These are phyloP conservation scores for Haberlea rhodopensis DNA, from an alignment of 257 asterid species.

Conservation along the genomic window DNA sequence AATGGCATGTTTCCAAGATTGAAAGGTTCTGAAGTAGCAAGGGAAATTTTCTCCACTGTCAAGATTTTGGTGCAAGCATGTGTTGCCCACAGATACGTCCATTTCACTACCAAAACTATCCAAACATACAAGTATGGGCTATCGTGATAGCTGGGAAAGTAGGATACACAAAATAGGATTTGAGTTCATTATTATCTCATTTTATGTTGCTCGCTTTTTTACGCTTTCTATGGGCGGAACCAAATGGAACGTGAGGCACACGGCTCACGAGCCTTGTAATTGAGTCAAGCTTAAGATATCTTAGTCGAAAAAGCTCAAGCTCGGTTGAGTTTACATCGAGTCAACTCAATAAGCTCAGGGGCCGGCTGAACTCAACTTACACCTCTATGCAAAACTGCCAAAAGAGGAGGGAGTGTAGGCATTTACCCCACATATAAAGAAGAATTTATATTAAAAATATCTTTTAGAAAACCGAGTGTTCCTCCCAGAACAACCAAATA, in stretches of 20 bases:
- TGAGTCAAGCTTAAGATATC: not conserved
- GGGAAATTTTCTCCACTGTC: not conserved
- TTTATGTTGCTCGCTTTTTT: too few relatives aligned
- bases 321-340: not conserved
- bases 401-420: not conserved
- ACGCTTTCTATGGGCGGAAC: too few relatives aligned
- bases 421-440: too few relatives aligned
- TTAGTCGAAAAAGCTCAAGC: not conserved
- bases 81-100: not conserved
- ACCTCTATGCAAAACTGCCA: not conserved
- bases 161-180: not conserved
- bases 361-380: not conserved
- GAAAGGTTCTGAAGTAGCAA: not conserved
- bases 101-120: not conserved
- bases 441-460: too few relatives aligned
- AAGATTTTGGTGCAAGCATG: not conserved
- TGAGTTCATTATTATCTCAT: too few relatives aligned
- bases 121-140: not conserved
- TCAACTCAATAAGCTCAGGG: not conserved
- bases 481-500: not conserved
- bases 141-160: not conserved
- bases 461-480: too few relatives aligned
- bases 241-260: not conserved
- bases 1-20: not conserved
- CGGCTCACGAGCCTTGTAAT: not conserved